Conservation (phyloP, 2,329 filamentous ascomycete species). For the Aspergillus neoniger region DNA sequence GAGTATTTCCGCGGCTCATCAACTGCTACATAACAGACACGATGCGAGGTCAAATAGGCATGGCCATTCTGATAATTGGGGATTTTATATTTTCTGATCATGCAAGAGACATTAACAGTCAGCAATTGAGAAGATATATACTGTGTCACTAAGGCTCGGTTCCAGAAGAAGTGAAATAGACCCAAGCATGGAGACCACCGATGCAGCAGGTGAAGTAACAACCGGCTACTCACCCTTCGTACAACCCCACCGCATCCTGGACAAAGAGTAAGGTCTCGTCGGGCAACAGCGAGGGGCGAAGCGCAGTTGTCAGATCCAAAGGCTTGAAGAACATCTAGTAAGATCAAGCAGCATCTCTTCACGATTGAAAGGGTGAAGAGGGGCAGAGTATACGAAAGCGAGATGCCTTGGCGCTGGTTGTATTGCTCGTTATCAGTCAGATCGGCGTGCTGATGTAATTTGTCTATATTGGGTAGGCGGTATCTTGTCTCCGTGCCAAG, state of each 20-base stretch:
- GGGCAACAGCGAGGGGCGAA: slow-evolving; percentile 86
- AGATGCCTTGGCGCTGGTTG: background rate
- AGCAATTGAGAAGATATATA: slow-evolving; percentile 1
- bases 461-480: slow-evolving; percentile 11
- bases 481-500: slow-evolving; percentile 6
- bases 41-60: slow-evolving; percentile 93
- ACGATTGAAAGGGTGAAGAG: slow-evolving; percentile 14
- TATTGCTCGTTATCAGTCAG: slow-evolving; percentile 9
- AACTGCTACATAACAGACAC: slow-evolving; percentile 92
- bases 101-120: slow-evolving; percentile 22
- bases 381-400: background rate
- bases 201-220: slow-evolving; percentile 12
- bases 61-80: slow-evolving; percentile 92
- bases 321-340: slow-evolving; percentile 96
- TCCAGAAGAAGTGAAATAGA: background rate
- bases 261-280: slow-evolving; percentile 96
- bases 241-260: slow-evolving; percentile 94
- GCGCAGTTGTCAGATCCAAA: slow-evolving; percentile 91
- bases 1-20: slow-evolving; percentile 82
- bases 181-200: background rate
- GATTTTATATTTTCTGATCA: slow-evolving; percentile 83
- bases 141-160: slow-evolving; percentile 2
- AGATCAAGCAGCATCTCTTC: slow-evolving; percentile 26
- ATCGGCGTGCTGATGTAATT: slow-evolving; percentile 15
- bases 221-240: slow-evolving; percentile 75